phyloP scores from a whole-genome alignment of 805 yeast species.

The Saccharomyces jurei region DNA sequence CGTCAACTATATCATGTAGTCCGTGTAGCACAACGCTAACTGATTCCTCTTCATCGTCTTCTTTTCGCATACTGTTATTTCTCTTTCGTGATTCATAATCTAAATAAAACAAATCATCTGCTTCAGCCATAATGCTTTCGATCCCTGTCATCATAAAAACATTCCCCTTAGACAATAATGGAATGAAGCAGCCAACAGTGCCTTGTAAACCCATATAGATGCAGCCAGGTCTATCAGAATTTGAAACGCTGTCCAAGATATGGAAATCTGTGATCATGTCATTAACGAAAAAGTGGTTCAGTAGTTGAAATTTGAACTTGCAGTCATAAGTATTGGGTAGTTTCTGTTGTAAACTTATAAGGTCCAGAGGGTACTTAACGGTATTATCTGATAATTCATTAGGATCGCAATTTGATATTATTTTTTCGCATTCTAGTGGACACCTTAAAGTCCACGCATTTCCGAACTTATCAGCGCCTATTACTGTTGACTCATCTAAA shows the following conservation, averaged over 20 bases:
- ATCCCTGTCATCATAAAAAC: slow-evolving; percentile 48
- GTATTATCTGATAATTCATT: neutral
- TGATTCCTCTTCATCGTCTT: slow-evolving; percentile 2
- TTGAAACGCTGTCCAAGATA: slow-evolving; percentile 29
- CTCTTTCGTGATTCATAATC: slow-evolving; percentile 15
- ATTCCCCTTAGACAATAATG: slow-evolving; percentile 57
- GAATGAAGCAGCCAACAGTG: slow-evolving; percentile 63
- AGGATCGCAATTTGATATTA: neutral
- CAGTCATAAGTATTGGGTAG: slow-evolving; percentile 25
- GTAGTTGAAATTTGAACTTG: slow-evolving; percentile 41
- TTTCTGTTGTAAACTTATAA: slow-evolving; percentile 2
- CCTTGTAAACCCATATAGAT: slow-evolving; percentile 78
- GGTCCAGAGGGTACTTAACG: neutral
- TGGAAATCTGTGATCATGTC: slow-evolving; percentile 64
- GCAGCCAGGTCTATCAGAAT: slow-evolving; percentile 52
- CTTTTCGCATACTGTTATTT: slow-evolving; percentile 1
- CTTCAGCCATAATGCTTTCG: slow-evolving; percentile 38
- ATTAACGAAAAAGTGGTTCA: slow-evolving; percentile 54
- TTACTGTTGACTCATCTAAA: slow-evolving; percentile 67
- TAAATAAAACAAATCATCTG: slow-evolving; percentile 15
- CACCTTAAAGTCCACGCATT: slow-evolving; percentile 62
- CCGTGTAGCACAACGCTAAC: neutral
- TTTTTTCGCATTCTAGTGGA: slow-evolving; percentile 39
- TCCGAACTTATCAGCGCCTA: slow-evolving; percentile 86
- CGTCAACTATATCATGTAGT: neutral